Evolutionary conservation across 2,329 filamentous ascomycete species (phyloP).

Genomic region (Zasmidium angulare): DNA sequence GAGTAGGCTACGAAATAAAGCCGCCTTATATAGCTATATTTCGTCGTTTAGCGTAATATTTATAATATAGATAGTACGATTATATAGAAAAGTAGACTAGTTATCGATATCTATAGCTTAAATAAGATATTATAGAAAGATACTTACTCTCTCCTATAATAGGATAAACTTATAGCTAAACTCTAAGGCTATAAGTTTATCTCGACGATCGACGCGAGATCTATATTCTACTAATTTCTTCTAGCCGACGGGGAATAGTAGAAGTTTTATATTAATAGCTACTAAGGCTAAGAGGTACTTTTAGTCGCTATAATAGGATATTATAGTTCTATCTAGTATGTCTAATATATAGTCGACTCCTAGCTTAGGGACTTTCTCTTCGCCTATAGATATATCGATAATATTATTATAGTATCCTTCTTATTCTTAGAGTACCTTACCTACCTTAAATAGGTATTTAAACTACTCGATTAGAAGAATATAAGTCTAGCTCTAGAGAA

Average conservation of each 20-base stretch:
- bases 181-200: not conserved
- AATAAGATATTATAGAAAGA: slow-evolving; percentile 12
- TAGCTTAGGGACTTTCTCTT: slow-evolving; percentile 13
- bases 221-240: slow-evolving; percentile 8
- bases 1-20: not conserved
- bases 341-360: slow-evolving; percentile 23
- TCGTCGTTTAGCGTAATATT: slow-evolving; percentile 4
- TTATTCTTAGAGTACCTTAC: not conserved
- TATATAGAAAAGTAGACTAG: too few species aligned
- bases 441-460: not conserved
- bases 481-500: not conserved
- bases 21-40: not conserved
- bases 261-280: slow-evolving; percentile 2
- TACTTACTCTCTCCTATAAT: not conserved
- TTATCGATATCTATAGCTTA: slow-evolving; percentile 4
- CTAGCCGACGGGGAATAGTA: slow-evolving; percentile 6
- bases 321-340: not conserved
- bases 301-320: not conserved
- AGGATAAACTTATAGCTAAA: not conserved
- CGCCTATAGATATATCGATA: slow-evolving; percentile 5
- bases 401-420: slow-evolving; percentile 9
- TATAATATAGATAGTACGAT: not conserved
- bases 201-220: not conserved
- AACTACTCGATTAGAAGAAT: not conserved
- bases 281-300: not conserved